Evolutionary conservation across 2,329 filamentous ascomycete species (phyloP).

Genomic region (Aspergillus ochraceus): DNA sequence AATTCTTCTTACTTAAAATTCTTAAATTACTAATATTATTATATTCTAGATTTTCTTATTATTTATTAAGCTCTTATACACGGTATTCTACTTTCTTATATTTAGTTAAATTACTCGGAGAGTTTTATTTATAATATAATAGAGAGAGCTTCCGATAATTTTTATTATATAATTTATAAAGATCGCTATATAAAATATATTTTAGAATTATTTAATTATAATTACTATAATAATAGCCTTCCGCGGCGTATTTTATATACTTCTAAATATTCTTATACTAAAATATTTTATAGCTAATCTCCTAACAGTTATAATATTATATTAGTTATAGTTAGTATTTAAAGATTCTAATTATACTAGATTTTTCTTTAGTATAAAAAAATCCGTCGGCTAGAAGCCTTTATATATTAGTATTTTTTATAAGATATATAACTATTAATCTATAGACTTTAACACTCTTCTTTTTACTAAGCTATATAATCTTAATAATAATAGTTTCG

Average conservation of each 20-base stretch:
- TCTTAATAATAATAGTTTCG: constrained; percentile 19
- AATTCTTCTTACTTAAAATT: constrained; percentile 20
- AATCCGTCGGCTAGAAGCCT: constrained; percentile 22
- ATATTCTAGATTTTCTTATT: constrained; percentile 11
- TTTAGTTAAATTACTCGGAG: constrained; percentile 20
- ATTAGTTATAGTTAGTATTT: constrained; percentile 21
- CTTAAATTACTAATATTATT: constrained; percentile 18
- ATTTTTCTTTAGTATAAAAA: constrained; percentile 21
- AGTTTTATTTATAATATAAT: constrained; percentile 18
- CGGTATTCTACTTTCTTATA: constrained; percentile 19
- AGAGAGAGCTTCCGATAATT: constrained; percentile 22
- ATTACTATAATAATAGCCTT: constrained; percentile 16
- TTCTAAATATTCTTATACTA: constrained; percentile 26
- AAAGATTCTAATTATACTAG: constrained; percentile 18
- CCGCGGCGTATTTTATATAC: constrained; percentile 13
- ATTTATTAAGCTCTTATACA: constrained; percentile 21
- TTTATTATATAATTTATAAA: constrained; percentile 21
- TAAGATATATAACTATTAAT: constrained; percentile 24
- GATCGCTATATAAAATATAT: constrained; percentile 17
- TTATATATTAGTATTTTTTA: constrained; percentile 18
- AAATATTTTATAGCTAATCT: constrained; percentile 28
- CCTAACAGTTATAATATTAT: constrained; percentile 33
- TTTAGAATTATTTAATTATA: constrained; percentile 17
- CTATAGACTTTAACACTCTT: constrained; percentile 21
- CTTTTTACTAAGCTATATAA: constrained; percentile 25